Conservation (phyloP, 2,329 filamentous ascomycete species). For the Pleoardoris graminearum region DNA sequence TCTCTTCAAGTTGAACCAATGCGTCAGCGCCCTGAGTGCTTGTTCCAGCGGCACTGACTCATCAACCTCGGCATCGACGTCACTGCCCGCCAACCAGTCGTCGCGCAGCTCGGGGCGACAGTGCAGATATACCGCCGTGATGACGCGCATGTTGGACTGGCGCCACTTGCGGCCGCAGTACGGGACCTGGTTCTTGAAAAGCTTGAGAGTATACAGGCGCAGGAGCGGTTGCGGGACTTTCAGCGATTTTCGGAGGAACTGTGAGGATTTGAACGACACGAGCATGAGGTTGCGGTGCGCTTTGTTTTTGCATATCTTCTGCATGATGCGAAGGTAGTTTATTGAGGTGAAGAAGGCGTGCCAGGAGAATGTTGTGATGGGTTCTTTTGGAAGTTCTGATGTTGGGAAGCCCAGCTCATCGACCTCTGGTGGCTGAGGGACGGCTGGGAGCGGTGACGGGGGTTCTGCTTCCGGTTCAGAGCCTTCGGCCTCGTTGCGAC, state of each 20-base stretch:
- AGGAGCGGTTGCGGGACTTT: constrained; percentile 87
- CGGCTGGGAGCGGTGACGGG: constrained; percentile 27
- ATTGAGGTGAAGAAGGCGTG: constrained; percentile 95
- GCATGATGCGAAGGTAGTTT: constrained; percentile 93
- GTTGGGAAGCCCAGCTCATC: constrained; percentile 87
- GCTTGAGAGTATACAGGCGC: constrained; percentile 90
- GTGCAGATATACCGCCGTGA: constrained; percentile 93
- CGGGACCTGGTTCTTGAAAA: constrained; percentile 98
- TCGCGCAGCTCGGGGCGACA: constrained; percentile 90
- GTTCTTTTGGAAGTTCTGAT: constrained; percentile 68
- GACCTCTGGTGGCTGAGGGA: constrained; percentile 58
- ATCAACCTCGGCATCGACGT: constrained; percentile 92
- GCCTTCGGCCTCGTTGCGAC: constrained; percentile 42
- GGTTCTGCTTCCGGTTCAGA: constrained; percentile 31
- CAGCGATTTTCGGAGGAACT: constrained; percentile 87
- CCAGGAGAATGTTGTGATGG: constrained; percentile 87
- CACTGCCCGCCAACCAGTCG: constrained; percentile 89
- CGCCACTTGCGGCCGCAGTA: constrained; percentile 99
- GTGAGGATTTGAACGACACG: constrained; percentile 92
- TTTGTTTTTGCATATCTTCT: constrained; percentile 96
- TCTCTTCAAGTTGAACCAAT: constrained; percentile 87
- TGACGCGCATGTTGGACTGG: constrained; percentile 97
- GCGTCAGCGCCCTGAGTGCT: constrained; percentile 82
- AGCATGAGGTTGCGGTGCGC: constrained; percentile 91
- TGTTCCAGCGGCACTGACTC: constrained; percentile 91